These are phyloP conservation scores for Solanum hybrid DNA, from an alignment of 305 asterid genomes.

Conservation along the genomic window DNA sequence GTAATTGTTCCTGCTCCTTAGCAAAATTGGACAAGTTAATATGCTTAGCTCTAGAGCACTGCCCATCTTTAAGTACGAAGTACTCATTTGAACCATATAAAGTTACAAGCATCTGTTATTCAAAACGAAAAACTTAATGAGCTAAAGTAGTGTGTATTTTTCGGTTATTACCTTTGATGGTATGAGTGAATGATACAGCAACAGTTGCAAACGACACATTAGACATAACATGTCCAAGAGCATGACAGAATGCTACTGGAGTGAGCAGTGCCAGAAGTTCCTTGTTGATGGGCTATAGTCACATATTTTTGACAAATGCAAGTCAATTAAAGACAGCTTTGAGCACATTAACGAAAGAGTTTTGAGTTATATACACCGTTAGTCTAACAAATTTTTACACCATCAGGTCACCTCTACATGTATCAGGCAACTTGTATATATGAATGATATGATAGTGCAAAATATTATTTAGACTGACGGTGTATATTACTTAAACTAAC, in stretches of 20 bases:
- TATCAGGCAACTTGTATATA: background rate
- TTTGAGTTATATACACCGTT: background rate
- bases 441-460: background rate
- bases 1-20: background rate
- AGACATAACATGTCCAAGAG: conserved; percentile 68
- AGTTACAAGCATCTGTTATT: background rate
- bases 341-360: conserved; percentile 2
- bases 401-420: no score
- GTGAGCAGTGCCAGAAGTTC: conserved; percentile 47
- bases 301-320: background rate
- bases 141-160: background rate
- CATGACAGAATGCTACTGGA: conserved; percentile 62
- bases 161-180: conserved; percentile 38
- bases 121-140: background rate
- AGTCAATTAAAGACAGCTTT: background rate
- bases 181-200: conserved; percentile 67
- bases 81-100: background rate
- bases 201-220: conserved; percentile 63
- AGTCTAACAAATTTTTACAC: background rate
- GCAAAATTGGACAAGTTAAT: background rate
- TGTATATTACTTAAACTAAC: background rate
- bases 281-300: conserved; percentile 43
- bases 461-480: background rate
- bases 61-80: background rate
- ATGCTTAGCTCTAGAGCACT: background rate